phyloP scores from a whole-genome alignment of 495 filamentous ascomycete species.

The Podospora pseudoanserina region DNA sequence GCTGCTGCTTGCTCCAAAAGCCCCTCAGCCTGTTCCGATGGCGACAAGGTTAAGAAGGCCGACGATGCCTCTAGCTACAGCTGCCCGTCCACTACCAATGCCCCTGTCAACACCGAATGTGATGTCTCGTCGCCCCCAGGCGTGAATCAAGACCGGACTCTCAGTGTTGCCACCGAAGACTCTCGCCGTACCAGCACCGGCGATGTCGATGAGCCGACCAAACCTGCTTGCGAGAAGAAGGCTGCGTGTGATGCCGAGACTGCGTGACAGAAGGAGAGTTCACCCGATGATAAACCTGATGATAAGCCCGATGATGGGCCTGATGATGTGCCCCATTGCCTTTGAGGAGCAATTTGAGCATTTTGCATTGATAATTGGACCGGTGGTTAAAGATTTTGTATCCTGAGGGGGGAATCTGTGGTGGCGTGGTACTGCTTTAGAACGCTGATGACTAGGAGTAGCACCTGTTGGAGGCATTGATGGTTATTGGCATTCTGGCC shows the following conservation, averaged over 20 bases:
- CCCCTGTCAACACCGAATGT: neutral
- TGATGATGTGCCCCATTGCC: no score
- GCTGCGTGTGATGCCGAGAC: neutral
- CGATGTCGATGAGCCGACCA: slow-evolving; percentile 1
- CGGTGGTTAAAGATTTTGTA: neutral
- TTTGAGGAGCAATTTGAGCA: neutral
- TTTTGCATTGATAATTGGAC: neutral
- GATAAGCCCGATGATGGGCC: neutral
- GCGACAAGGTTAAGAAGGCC: neutral
- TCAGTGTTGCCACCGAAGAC: neutral
- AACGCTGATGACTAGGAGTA: neutral
- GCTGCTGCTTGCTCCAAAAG: neutral
- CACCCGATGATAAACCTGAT: neutral
- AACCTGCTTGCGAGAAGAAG: neutral
- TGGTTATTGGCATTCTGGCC: neutral
- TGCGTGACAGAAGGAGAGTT: neutral
- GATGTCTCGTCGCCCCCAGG: neutral
- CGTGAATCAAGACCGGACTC: neutral
- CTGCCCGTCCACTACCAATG: neutral
- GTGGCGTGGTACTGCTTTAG: neutral
- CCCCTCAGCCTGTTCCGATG: neutral
- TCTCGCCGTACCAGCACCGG: neutral
- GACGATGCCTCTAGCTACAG: neutral
- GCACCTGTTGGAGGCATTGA: neutral
- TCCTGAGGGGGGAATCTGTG: no score